Percentiles rank a stretch among this genome's conserved stretches.
These are phyloP conservation scores for Gremmenia infestans DNA, from an alignment of 2,329 filamentous ascomycete genomes.

Conservation along the genomic window DNA sequence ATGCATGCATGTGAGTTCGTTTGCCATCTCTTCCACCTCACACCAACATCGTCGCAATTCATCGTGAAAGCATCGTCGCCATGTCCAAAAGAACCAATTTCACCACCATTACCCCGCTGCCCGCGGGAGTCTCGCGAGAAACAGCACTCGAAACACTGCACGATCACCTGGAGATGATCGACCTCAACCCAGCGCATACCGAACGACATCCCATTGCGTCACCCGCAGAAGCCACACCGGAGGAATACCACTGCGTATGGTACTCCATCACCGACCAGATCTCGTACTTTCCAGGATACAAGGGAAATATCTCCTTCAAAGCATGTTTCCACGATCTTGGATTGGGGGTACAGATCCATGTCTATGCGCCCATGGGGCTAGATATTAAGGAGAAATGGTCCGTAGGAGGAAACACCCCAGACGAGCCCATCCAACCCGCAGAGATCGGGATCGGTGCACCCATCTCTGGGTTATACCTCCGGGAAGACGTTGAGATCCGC, in stretches of 20 bases:
- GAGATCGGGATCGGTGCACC: constrained; percentile 65
- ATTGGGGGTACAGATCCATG: constrained; percentile 71
- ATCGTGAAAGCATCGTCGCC: constrained; percentile 19
- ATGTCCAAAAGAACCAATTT: constrained; percentile 66
- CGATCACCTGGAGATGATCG: constrained; percentile 71
- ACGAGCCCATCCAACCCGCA: constrained; percentile 58
- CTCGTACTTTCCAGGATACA: constrained; percentile 61
- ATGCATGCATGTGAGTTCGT: background rate
- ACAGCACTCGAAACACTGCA: constrained; percentile 72
- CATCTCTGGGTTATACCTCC: constrained; percentile 65
- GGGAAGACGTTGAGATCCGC: constrained; percentile 76
- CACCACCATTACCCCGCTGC: constrained; percentile 74
- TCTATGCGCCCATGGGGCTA: constrained; percentile 74
- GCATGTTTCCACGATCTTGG: constrained; percentile 72
- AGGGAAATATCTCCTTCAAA: constrained; percentile 70
- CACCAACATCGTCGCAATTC: background rate
- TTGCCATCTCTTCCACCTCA: background rate
- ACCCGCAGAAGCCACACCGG: constrained; percentile 60
- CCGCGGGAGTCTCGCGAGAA: constrained; percentile 59
- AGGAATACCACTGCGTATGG: constrained; percentile 70
- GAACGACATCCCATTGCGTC: constrained; percentile 62
- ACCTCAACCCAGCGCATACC: constrained; percentile 76
- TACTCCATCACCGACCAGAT: constrained; percentile 75
- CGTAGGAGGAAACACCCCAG: constrained; percentile 64
- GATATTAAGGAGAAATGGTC: constrained; percentile 75